Evolutionary conservation across 31 red algal genomes (phyloP), one percentile per base, ranked within the genome.

Genomic region (Pterothamnion heteromorphum): DNA sequence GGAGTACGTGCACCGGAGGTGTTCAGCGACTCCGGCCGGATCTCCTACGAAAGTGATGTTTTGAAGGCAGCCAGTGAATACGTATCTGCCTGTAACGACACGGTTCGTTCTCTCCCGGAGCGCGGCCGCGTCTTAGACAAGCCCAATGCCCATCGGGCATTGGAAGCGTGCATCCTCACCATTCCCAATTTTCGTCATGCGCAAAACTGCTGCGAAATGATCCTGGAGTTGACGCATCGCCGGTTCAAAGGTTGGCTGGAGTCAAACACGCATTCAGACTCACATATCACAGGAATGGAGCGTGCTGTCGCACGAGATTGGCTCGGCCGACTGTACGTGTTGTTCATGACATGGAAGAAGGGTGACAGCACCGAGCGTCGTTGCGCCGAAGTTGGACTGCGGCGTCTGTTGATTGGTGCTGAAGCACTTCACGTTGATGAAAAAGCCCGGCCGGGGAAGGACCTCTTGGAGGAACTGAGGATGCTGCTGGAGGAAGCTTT

Each of bases 191-290:
- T 89, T 3, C 9, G 87, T 3, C 87, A 89, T 1, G 36, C 87
- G 35, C 2, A 26, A 1, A 86, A 86, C 82, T 86, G 82, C 18
- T 36, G 30, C 26, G 82, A 86, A 37, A 86, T 86, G 87, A 44
- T 74, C 23, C 44, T 89, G 1, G 87, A 89, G 22, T 22, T 89
- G 35, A 33, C 43, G 41, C 36, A 89, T 64, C 36, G 87, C 21
- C 27, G 21, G 22, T 89, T 64, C 43, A 89, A 89, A 35, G 44
- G 72, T 2, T 89, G 87, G 87, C 22, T 89, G 1, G 87, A 89
- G 44, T 27, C n/a, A 1, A 74, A 89, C 39, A 58, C 87, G 2
- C 36, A 89, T 35, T 23, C 43, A 4, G 72, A 26, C 39, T 51
- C 87, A 23, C 87, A 89, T 22, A 1, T 89, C 2, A 3, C 87